Conservation (phyloP, 306 rosid species). For the Malus asiatica region DNA sequence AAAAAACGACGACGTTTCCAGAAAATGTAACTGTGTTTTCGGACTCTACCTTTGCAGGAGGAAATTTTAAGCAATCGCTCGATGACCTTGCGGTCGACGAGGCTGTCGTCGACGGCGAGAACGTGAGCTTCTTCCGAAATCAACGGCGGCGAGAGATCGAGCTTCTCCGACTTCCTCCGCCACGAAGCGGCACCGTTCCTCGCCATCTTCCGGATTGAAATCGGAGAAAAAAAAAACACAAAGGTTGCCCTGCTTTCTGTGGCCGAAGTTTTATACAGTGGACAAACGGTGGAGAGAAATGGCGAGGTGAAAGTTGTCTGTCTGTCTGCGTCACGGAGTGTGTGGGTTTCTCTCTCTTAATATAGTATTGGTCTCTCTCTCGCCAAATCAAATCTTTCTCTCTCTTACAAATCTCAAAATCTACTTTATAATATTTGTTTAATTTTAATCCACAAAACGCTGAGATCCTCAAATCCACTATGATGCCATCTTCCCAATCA, state of each 20-base stretch:
- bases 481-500: constrained; percentile 46
- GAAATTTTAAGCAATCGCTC: constrained; percentile 73
- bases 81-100: constrained; percentile 81
- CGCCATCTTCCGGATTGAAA: constrained; percentile 25
- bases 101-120: constrained; percentile 92
- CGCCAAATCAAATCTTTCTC: constrained; percentile 73
- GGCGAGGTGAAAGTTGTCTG: constrained; percentile 23
- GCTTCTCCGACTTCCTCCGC: constrained; percentile 33
- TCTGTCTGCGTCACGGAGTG: constrained; percentile 6
- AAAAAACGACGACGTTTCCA: not conserved
- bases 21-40: not conserved
- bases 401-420: constrained; percentile 41
- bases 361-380: constrained; percentile 31
- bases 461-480: constrained; percentile 88
- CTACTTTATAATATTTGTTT: constrained; percentile 18
- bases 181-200: constrained; percentile 39
- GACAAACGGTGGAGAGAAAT: not conserved
- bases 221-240: not conserved
- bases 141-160: constrained; percentile 17
- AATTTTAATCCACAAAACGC: constrained; percentile 43
- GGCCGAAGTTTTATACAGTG: constrained; percentile 34
- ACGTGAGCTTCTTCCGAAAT: constrained; percentile 65
- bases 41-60: constrained; percentile 59
- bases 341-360: not conserved
- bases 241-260: constrained; percentile 18